Conservation (phyloP, 2,329 filamentous ascomycete species). For the Ophiocordyceps sinensis region DNA sequence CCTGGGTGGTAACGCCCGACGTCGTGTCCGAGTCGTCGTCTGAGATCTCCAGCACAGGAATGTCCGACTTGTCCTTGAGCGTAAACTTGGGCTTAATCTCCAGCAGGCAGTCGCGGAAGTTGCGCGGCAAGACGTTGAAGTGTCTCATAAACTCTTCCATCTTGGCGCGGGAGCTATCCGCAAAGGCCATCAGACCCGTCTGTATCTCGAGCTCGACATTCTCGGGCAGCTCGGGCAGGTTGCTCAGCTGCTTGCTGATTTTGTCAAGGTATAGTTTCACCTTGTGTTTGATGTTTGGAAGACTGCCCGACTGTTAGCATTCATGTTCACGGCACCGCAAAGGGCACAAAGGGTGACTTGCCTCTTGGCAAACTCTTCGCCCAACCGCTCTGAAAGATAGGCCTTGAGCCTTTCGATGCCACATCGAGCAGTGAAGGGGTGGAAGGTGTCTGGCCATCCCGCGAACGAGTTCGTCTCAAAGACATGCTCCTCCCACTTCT, state of each 20-base stretch:
- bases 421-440: constrained; percentile 30
- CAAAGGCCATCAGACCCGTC: constrained; percentile 43
- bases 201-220: constrained; percentile 55
- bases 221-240: constrained; percentile 50
- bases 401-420: constrained; percentile 38
- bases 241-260: constrained; percentile 39
- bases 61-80: constrained; percentile 22
- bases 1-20: constrained; percentile 7
- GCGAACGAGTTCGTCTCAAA: constrained; percentile 26
- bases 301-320: constrained; percentile 13
- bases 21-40: constrained; percentile 23
- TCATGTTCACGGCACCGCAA: not conserved
- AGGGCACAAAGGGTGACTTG: constrained; percentile 9
- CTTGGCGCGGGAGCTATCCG: constrained; percentile 34
- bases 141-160: constrained; percentile 29
- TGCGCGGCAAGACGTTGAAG: constrained; percentile 31
- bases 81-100: constrained; percentile 31
- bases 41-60: constrained; percentile 21
- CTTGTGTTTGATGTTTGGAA: constrained; percentile 41
- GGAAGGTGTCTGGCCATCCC: constrained; percentile 35
- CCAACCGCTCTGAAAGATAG: constrained; percentile 37
- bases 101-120: constrained; percentile 34
- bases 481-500: constrained; percentile 35
- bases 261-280: constrained; percentile 30
- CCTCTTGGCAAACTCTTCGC: constrained; percentile 38